Evolutionary conservation across 371 early-diverging fungal species (phyloP).

Genomic region (Chytridium lagenaria): DNA sequence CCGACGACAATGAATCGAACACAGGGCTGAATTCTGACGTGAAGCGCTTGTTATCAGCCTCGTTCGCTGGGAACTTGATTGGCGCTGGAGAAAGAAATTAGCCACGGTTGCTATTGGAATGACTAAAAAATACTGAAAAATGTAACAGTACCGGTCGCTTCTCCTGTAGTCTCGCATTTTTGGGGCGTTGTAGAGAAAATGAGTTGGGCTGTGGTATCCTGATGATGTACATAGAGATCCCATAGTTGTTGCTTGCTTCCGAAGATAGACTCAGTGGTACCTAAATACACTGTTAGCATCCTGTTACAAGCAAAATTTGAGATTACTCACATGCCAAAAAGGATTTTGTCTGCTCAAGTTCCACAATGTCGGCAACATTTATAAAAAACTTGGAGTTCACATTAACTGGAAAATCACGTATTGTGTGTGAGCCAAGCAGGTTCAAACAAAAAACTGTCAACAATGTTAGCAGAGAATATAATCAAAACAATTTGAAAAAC

Average conservation of each 20-base stretch:
- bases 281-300: not conserved
- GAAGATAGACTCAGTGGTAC: slow-evolving; percentile 37
- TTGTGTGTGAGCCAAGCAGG: slow-evolving; percentile 14
- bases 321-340: slow-evolving; percentile 26
- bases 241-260: slow-evolving; percentile 25
- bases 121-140: not conserved
- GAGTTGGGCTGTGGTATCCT: slow-evolving; percentile 11
- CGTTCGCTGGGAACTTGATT: slow-evolving; percentile 3
- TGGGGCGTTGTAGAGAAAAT: not conserved
- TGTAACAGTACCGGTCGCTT: not conserved
- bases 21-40: not conserved
- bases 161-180: not conserved
- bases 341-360: slow-evolving; percentile 2
- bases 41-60: slow-evolving; percentile 3
- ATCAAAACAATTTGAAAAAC: not conserved
- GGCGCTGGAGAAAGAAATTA: not conserved
- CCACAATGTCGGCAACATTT: slow-evolving; percentile 32
- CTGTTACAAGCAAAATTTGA: not conserved
- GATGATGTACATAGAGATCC: slow-evolving; percentile 31
- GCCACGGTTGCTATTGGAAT: no score
- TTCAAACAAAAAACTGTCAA: slow-evolving; percentile 28
- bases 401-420: slow-evolving; percentile 3
- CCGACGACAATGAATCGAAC: not conserved
- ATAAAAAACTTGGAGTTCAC: slow-evolving; percentile 25
- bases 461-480: not conserved